These are phyloP conservation scores for Neurospora sp. DNA, from an alignment of 495 filamentous ascomycete genomes.

Conservation along the genomic window DNA sequence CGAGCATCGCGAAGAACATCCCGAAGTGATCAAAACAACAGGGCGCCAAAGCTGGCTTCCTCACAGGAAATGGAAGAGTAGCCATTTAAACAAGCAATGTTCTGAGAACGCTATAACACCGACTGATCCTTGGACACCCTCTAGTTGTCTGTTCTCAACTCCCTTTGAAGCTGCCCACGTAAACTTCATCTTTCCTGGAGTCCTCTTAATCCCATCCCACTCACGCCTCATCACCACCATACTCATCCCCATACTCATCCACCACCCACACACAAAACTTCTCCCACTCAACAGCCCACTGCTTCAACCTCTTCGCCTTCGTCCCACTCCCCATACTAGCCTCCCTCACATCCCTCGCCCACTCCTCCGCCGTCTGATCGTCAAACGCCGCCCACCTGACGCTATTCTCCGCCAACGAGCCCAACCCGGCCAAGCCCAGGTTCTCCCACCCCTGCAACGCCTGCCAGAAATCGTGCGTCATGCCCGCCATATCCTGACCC, in stretches of 20 bases:
- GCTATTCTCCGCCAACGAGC: constrained; percentile 83
- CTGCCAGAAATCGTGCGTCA: constrained; percentile 90
- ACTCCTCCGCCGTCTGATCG: constrained; percentile 58
- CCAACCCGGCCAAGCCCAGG: constrained; percentile 70
- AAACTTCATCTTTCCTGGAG: no score
- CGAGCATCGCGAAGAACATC: not conserved
- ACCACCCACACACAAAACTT: constrained; percentile 87
- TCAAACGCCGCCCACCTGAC: constrained; percentile 83
- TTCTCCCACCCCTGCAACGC: constrained; percentile 78
- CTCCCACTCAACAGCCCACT: constrained; percentile 79
- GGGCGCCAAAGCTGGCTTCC: not conserved
- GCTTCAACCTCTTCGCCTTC: constrained; percentile 58
- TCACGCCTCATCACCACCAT: not conserved
- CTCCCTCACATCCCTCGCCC: constrained; percentile 54
- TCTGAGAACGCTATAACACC: not conserved
- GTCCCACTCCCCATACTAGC: constrained; percentile 64
- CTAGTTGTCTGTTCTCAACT: not conserved
- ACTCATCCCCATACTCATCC: constrained; percentile 58
- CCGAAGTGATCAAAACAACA: not conserved
- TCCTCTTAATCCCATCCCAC: not conserved
- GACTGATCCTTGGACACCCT: not conserved
- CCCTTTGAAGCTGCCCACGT: not conserved
- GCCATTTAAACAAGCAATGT: not conserved
- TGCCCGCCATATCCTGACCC: constrained; percentile 59
- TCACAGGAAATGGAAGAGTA: not conserved